Evolutionary conservation across 2,329 filamentous ascomycete species (phyloP).

Genomic region (Akanthomyces lecanii): DNA sequence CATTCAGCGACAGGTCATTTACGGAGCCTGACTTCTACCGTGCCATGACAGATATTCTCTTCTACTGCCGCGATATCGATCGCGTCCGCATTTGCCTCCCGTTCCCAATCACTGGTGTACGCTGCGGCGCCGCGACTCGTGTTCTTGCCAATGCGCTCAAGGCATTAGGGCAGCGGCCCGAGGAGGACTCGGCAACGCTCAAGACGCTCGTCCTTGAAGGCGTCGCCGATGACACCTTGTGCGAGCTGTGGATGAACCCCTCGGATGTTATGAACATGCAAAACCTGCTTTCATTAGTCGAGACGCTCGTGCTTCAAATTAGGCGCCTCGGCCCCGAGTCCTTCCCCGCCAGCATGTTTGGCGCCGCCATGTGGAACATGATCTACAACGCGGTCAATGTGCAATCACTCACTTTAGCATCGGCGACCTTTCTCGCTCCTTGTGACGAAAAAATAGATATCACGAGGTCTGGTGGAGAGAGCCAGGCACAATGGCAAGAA

Average conservation of each 20-base stretch:
- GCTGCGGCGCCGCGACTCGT: slow-evolving; percentile 44
- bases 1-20: slow-evolving; percentile 46
- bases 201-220: slow-evolving; percentile 48
- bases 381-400: slow-evolving; percentile 42
- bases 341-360: slow-evolving; percentile 35
- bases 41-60: slow-evolving; percentile 39
- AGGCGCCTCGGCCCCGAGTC: slow-evolving; percentile 40
- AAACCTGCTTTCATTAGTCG: slow-evolving; percentile 36
- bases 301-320: slow-evolving; percentile 44
- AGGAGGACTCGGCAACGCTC: slow-evolving; percentile 40
- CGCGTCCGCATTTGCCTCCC: slow-evolving; percentile 49
- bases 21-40: slow-evolving; percentile 45
- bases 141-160: slow-evolving; percentile 51
- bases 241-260: slow-evolving; percentile 48
- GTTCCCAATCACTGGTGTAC: slow-evolving; percentile 45
- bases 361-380: slow-evolving; percentile 46
- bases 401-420: slow-evolving; percentile 43
- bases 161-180: slow-evolving; percentile 41
- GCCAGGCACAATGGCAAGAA: slow-evolving; percentile 34
- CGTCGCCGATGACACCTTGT: slow-evolving; percentile 44
- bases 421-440: too few species aligned
- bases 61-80: slow-evolving; percentile 40
- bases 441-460: too few species aligned
- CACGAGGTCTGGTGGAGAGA: slow-evolving; percentile 22
- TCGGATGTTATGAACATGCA: slow-evolving; percentile 48